Evolutionary conservation across 169 alveolate species (phyloP).

Genomic region (Cryptosporidium felis): DNA sequence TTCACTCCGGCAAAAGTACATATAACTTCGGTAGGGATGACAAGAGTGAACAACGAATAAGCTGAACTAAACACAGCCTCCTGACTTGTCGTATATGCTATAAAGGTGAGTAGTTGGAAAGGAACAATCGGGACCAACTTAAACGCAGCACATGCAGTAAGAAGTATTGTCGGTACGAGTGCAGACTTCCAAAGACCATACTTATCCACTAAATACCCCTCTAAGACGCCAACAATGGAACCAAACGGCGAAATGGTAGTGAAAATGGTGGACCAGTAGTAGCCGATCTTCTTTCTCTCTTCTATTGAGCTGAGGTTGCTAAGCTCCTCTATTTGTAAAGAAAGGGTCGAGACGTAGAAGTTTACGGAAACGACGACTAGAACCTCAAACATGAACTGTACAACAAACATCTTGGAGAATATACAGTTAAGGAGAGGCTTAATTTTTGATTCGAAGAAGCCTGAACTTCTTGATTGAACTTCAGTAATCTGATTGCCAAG

Average conservation of each 20-base stretch:
- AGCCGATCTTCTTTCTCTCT: slow-evolving; percentile 28
- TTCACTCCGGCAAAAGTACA: slow-evolving; percentile 64
- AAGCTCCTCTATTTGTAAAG: slow-evolving; percentile 61
- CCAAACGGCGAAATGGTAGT: slow-evolving; percentile 69
- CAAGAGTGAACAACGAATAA: slow-evolving; percentile 34
- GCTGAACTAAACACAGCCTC: slow-evolving; percentile 61
- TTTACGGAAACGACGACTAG: slow-evolving; percentile 53
- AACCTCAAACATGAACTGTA: slow-evolving; percentile 34
- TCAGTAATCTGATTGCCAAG: not conserved
- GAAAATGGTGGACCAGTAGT: slow-evolving; percentile 61
- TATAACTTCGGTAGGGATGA: slow-evolving; percentile 39
- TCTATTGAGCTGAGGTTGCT: slow-evolving; percentile 1
- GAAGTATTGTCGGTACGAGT: slow-evolving; percentile 18
- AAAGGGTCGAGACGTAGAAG: slow-evolving; percentile 56
- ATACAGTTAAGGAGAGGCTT: not conserved
- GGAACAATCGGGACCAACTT: slow-evolving; percentile 53
- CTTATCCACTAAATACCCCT: slow-evolving; percentile 39
- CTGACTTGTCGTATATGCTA: slow-evolving; percentile 67
- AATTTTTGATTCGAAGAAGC: not conserved
- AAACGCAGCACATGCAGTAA: slow-evolving; percentile 16
- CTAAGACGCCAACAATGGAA: slow-evolving; percentile 39
- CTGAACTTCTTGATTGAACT: not conserved
- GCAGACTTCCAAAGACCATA: slow-evolving; percentile 49
- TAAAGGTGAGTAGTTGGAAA: slow-evolving; percentile 41
- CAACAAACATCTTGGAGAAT: slow-evolving; percentile 43